Percentiles rank a stretch among this genome's conserved stretches.
Conservation (phyloP, 139 green algal species). For the Haematococcus sp. region DNA sequence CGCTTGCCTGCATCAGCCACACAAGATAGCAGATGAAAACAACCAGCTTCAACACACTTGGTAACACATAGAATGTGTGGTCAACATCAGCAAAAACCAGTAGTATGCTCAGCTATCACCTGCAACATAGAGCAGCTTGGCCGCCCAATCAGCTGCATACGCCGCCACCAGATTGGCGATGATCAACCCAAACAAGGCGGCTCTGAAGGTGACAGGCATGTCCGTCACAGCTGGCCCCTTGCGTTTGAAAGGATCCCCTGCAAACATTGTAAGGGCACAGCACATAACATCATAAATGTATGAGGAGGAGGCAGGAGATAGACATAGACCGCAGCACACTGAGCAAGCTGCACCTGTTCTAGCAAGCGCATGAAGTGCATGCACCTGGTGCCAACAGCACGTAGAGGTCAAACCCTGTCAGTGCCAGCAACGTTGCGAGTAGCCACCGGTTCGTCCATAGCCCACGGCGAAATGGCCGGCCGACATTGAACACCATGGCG, state of each 20-base stretch:
- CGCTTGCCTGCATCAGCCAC: too few relatives aligned
- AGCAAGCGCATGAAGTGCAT: not conserved
- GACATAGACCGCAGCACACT: not conserved
- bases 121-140: not conserved
- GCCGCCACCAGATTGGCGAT: not conserved
- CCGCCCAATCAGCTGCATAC: not conserved
- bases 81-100: too few relatives aligned
- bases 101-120: too few relatives aligned
- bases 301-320: not conserved
- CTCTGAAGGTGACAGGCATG: not conserved
- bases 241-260: not conserved
- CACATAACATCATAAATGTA: not conserved
- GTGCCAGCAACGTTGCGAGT: not conserved
- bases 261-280: not conserved
- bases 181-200: not conserved
- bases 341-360: not conserved
- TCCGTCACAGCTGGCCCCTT: conserved; percentile 1
- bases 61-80: too few relatives aligned
- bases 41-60: too few relatives aligned
- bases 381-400: conserved; percentile 1
- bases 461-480: not conserved
- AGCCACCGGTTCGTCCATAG: conserved; percentile 10
- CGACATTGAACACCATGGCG: conserved; percentile 3
- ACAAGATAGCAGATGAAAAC: too few relatives aligned
- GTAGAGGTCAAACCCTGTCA: not conserved